A percentile compares a stretch with the other conserved stretches of the same genome.
phyloP scores from a whole-genome alignment of 2,329 filamentous ascomycete genomes.

The Juglanconis juglandina region DNA sequence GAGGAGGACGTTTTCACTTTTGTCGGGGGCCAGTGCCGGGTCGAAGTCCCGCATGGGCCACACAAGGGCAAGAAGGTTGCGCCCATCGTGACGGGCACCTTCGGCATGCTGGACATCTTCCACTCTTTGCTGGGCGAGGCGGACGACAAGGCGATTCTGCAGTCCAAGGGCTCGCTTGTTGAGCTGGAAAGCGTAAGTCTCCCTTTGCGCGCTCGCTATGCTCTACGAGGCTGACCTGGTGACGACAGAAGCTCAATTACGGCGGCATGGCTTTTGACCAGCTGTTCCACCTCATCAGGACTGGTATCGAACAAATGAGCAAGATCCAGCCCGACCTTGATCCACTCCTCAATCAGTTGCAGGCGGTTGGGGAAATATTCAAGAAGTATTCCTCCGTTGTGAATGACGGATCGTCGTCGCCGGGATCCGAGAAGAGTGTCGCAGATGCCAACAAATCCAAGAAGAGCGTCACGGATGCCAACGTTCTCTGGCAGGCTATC shows the following conservation, averaged over 20 bases:
- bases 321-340: conserved; percentile 22
- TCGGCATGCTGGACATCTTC: conserved; percentile 39
- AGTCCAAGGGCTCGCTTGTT: conserved; percentile 27
- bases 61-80: conserved; percentile 39
- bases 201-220: too few relatives aligned
- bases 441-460: conserved; percentile 21
- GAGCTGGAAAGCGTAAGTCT: conserved; percentile 22
- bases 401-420: background rate
- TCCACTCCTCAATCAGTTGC: conserved; percentile 24
- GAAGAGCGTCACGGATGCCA: conserved; percentile 21
- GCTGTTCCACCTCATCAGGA: conserved; percentile 27
- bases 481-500: conserved; percentile 27
- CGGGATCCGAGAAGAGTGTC: background rate
- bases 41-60: conserved; percentile 26
- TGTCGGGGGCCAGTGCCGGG: conserved; percentile 38
- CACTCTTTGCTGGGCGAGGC: conserved; percentile 30
- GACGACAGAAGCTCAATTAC: conserved; percentile 23
- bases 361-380: conserved; percentile 26
- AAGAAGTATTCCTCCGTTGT: conserved; percentile 20
- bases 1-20: conserved; percentile 50
- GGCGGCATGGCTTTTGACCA: conserved; percentile 29
- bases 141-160: conserved; percentile 29
- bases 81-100: conserved; percentile 52
- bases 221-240: background rate
- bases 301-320: conserved; percentile 22